Conservation (phyloP, 179 eudicot species). For the Beta macrorhiza region DNA sequence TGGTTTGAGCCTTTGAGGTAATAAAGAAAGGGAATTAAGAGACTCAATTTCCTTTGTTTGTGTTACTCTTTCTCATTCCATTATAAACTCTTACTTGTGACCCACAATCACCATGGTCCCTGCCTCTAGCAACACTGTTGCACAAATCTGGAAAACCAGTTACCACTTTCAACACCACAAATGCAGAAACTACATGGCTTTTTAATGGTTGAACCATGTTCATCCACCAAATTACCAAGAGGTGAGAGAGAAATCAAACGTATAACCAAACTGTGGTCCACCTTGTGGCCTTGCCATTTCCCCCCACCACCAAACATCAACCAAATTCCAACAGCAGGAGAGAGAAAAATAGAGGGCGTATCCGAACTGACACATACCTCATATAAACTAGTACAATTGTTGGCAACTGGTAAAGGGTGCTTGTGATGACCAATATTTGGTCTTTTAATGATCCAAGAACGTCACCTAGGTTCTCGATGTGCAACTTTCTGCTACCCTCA, state of each 20-base stretch:
- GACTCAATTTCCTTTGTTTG: not conserved
- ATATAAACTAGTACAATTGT: no score
- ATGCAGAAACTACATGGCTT: not conserved
- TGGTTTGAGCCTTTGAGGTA: not conserved
- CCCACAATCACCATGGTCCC: not conserved
- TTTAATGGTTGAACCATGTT: not conserved
- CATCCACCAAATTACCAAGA: not conserved
- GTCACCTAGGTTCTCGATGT: no score
- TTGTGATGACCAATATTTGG: no score
- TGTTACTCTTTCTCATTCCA: not conserved
- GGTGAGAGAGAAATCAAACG: not conserved
- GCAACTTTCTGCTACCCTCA: no score
- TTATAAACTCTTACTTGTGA: not conserved
- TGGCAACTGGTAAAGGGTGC: no score
- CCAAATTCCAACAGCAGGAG: not conserved
- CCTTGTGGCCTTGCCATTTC: not conserved
- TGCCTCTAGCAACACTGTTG: no score
- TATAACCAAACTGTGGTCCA: not conserved
- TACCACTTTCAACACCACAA: not conserved
- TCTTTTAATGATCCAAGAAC: no score
- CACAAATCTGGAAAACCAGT: no score
- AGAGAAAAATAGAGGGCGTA: no score
- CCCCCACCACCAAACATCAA: not conserved
- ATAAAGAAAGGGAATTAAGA: not conserved
- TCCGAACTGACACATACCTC: no score